phyloP scores from a whole-genome alignment of 768 basidiomycete genomes.

The Cantharellus cinnabarinus region DNA sequence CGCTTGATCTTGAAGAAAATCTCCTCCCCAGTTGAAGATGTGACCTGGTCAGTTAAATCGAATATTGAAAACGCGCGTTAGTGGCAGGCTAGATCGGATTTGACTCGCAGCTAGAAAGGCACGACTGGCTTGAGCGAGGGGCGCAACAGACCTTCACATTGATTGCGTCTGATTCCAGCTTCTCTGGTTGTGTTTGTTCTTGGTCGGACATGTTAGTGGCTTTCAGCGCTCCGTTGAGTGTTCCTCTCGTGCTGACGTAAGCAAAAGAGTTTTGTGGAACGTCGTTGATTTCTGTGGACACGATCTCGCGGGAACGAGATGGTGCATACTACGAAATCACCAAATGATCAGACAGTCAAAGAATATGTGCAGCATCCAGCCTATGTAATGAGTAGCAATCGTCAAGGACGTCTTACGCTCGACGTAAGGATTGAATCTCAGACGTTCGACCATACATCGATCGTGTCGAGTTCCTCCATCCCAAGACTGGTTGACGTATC shows the following conservation, averaged over 20 bases:
- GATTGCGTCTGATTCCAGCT: not conserved
- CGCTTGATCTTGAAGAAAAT: slow-evolving; percentile 97
- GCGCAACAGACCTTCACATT: not conserved
- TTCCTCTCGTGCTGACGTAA: too few relatives aligned
- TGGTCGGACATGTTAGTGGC: too few relatives aligned
- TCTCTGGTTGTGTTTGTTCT: too few relatives aligned
- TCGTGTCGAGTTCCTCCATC: slow-evolving; percentile 73
- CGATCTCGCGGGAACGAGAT: too few relatives aligned
- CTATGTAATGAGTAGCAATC: slow-evolving; percentile 1
- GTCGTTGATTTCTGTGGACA: too few relatives aligned
- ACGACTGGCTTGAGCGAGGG: slow-evolving; percentile 1
- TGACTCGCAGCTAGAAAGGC: not conserved
- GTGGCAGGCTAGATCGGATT: not conserved
- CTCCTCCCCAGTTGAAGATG: slow-evolving; percentile 58
- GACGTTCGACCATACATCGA: slow-evolving; percentile 55
- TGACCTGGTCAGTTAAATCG: slow-evolving; percentile 29
- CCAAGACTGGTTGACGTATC: slow-evolving; percentile 71
- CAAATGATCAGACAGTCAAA: too few relatives aligned
- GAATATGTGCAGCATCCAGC: not conserved
- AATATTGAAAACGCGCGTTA: not conserved
- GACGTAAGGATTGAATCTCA: slow-evolving; percentile 18
- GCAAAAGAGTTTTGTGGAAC: too few relatives aligned
- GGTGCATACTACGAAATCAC: too few relatives aligned
- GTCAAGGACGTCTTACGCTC: slow-evolving; percentile 37
- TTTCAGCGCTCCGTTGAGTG: too few relatives aligned